Conservation (phyloP, 805 yeast species). For the Nakazawaea anatomiae region DNA sequence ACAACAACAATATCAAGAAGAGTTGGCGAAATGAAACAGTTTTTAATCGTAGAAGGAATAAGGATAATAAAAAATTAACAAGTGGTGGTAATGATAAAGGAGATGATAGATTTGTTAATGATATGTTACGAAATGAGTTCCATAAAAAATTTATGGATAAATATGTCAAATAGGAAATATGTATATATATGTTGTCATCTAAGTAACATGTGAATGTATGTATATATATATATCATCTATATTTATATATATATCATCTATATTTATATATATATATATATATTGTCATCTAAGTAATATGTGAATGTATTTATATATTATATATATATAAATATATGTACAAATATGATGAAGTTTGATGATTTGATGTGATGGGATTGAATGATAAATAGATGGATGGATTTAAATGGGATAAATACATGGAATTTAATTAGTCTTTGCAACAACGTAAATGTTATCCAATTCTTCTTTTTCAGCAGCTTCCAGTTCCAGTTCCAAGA, state of each 20-base stretch:
- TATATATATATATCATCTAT: neutral
- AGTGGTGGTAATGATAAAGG: neutral
- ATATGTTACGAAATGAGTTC: constrained; percentile 30
- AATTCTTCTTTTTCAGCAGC: constrained; percentile 81
- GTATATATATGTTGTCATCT: neutral
- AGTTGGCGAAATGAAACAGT: constrained; percentile 30
- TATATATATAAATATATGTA: too few relatives aligned
- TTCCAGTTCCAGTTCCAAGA: constrained; percentile 93
- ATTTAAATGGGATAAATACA: neutral
- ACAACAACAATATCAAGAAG: constrained; percentile 12
- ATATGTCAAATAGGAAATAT: constrained; percentile 22
- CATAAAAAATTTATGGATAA: constrained; percentile 36
- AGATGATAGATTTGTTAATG: constrained; percentile 20
- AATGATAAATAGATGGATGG: neutral
- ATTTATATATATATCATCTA: neutral
- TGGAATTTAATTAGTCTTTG: neutral
- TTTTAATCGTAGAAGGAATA: constrained; percentile 18
- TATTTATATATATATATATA: neutral
- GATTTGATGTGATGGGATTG: too few relatives aligned
- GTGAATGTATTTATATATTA: neutral
- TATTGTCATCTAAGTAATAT: neutral
- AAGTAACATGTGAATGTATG: neutral
- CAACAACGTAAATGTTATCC: constrained; percentile 59
- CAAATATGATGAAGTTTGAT: too few relatives aligned
- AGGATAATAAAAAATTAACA: constrained; percentile 13